Conservation (phyloP, 306 rosid genomes). For the Acacia confusa region DNA sequence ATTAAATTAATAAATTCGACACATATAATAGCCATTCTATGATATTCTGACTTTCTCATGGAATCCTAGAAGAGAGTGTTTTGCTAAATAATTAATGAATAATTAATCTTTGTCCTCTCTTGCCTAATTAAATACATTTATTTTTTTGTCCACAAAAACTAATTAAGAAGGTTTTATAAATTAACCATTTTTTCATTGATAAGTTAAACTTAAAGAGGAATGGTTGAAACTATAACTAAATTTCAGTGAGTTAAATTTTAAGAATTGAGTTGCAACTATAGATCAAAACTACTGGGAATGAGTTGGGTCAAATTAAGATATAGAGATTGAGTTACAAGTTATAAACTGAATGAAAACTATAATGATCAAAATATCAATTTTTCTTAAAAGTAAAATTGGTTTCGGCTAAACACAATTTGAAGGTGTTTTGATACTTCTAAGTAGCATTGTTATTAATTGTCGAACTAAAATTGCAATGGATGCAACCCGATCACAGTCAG, state of each 20-base stretch:
- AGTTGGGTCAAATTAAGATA: too few species aligned
- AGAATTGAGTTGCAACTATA: too few species aligned
- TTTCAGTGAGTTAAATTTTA: too few species aligned
- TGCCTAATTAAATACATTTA: constrained; percentile 18
- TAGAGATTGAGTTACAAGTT: too few species aligned
- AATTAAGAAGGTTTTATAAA: too few species aligned
- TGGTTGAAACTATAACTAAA: too few species aligned
- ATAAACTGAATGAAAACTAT: too few species aligned
- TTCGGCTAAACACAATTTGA: constrained; percentile 22
- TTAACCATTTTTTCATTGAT: not conserved
- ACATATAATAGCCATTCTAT: constrained; percentile 32
- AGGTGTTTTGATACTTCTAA: not conserved
- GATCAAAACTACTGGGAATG: too few species aligned
- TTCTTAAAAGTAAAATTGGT: not conserved
- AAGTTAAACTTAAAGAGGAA: not conserved
- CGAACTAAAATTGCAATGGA: not conserved
- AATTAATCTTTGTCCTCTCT: not conserved
- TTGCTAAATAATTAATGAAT: not conserved
- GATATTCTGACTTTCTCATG: constrained; percentile 25
- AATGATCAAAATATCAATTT: too few species aligned
- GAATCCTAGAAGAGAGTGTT: constrained; percentile 39
- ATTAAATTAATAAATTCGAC: constrained; percentile 28
- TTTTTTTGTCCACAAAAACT: not conserved
- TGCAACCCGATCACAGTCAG: not conserved
- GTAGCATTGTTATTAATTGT: not conserved